These are phyloP conservation scores for Trebouxia sp. DNA, from an alignment of 139 green algal species.

Conservation along the genomic window DNA sequence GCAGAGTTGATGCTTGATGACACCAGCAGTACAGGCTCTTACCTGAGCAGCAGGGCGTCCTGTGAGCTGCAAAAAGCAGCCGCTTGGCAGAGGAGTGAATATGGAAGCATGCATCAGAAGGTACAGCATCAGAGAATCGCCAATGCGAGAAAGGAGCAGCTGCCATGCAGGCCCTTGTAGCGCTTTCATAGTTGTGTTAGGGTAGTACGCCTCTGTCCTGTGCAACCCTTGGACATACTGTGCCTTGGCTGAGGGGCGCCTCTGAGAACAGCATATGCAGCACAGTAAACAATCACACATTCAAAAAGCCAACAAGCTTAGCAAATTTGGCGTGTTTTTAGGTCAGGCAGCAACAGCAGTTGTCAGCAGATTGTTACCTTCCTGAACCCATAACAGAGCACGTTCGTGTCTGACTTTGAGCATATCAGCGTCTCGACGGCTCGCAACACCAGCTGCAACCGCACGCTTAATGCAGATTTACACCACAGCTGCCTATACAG, in stretches of 20 bases:
- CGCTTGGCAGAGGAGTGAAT: constrained; percentile 59
- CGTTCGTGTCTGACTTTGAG: constrained; percentile 41
- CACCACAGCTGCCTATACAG: too few relatives aligned
- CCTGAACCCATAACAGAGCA: constrained; percentile 58
- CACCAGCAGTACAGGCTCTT: neutral
- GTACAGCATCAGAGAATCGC: constrained; percentile 71
- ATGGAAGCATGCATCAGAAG: constrained; percentile 66
- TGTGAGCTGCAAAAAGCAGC: constrained; percentile 65
- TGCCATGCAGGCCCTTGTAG: constrained; percentile 33
- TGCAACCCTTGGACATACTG: constrained; percentile 39
- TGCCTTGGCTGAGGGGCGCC: neutral
- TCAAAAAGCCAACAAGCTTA: neutral
- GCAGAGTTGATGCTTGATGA: neutral
- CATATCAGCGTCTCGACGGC: constrained; percentile 62
- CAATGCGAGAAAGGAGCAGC: constrained; percentile 62
- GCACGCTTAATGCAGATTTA: neutral
- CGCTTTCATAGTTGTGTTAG: constrained; percentile 42
- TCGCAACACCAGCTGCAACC: constrained; percentile 54
- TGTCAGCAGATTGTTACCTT: constrained; percentile 36
- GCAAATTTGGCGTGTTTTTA: neutral
- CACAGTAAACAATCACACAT: neutral
- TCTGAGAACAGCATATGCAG: constrained; percentile 2
- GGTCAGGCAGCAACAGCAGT: neutral
- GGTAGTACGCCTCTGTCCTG: constrained; percentile 44
- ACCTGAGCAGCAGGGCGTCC: constrained; percentile 38